Evolutionary conservation across 129 eudicot species (phyloP), one percentile per base, ranked within the genome.

Genomic region (Logfia minima): DNA sequence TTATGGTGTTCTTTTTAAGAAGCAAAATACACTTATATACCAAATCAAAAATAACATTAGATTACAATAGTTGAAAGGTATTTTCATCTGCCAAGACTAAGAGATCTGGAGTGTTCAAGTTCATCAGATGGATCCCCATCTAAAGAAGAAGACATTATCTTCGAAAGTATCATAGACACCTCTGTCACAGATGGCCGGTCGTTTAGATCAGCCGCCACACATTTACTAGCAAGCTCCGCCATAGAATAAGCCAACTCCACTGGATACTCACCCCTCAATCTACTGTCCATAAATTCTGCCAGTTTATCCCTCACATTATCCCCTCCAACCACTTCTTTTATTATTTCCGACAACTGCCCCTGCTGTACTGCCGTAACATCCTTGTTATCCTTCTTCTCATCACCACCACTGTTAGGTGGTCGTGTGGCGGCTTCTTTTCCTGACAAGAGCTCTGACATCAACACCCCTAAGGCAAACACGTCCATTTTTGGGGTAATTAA

Each of bases 61-160:
- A 79, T 48, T 64, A 79, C 72, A 79, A 11, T 37, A 48, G 26
- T 21, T 70, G 28, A 37, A 61, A 18, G 23, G 58, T 21, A 31
- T 45, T 35, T 21, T 75, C 26, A 89, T 85, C 89, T 84, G 69
- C 86, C 87, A 58, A 26, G 77, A 77, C 90, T 81, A 18, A 80
- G 79, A 14, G 91, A 81, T 71, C 89, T 80, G 18, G 91, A 86
- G 68, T 74, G 73, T 22, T 85, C 86, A 19, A 82, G 76, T 74
- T 90, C 96, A 83, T 91, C 90, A 4, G 95, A 87, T 8, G 95
- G 97, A 81, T 90, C 98, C 96, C 96, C 90, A 23, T 92, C 93
- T 77, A 88, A 59, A 6, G 96, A 88, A 19, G 93, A 84, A 0
- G 93, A 82, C 59, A 82, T 63, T 14, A 90, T 85, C 89, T 86